Evolutionary conservation across 257 asterid species (phyloP), one percentile per base, ranked within the genome.

Genomic region (Penstemon eatonii): DNA sequence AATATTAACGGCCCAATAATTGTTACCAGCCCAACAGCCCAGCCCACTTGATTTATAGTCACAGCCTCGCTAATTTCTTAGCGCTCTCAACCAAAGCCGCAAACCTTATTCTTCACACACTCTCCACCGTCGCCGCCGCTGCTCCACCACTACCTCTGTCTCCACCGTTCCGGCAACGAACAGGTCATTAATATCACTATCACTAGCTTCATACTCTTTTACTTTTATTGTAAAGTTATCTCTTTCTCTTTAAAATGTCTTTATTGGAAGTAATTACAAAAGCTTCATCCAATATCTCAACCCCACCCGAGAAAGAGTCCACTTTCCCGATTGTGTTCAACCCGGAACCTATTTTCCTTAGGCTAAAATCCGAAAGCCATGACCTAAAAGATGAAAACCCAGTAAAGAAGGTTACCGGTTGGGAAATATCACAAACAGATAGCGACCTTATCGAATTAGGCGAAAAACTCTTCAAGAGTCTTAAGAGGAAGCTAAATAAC

Each of bases 241-340:
- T 3, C 18, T 47, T 25, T n/a, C 60, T 59, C 59, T 52, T 68
- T 7, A 36, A 63, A 67, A 89, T 91, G 94, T 72, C 95, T 79
- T 73, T 91, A 60, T 80, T 89, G 42, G 94, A 89, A 79, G 70
- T 75, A 15, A 85, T 91, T 51, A 77, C 90, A 1, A 87, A 84
- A 72, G 95, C 92, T 78, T 79, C 92, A 25, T 70, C 84, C 7
- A 42, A 65, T 19, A 65, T 50, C 38, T 57, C 76, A 8, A 65
- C 63, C 44, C 56, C 67, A 50, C 56, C 71, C 47, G 80, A 71
- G 19, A 56, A 72, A 15, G 84, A 75, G 37, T 65, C 71, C 19
- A 73, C 65, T 40, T 86, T 75, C 71, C 90, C 98, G 47, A 79
- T 84, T 68, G 75, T 82, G 53, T 81, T 92, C 46, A 86, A 84